Conservation (phyloP, 2,329 filamentous ascomycete species). For the Fonsecaea monophora region DNA sequence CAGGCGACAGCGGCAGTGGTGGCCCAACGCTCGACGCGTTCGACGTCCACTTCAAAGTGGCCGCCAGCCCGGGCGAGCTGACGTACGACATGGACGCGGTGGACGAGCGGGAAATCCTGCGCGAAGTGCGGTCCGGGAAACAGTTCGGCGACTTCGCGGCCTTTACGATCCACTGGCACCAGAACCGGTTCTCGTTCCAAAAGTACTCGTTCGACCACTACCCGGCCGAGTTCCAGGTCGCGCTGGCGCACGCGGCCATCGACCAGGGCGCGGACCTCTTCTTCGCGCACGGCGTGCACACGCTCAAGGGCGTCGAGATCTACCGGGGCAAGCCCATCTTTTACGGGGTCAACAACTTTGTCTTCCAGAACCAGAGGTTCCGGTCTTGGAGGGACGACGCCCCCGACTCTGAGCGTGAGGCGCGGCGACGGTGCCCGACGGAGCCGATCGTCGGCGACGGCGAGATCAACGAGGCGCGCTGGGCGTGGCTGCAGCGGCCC, state of each 20-base stretch:
- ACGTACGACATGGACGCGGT: slow-evolving; percentile 8
- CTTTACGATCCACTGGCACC: slow-evolving; percentile 16
- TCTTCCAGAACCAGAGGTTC: slow-evolving; percentile 15
- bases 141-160: slow-evolving; percentile 14
- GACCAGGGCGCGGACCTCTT: slow-evolving; percentile 13
- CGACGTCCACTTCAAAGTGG: slow-evolving; percentile 12
- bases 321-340: slow-evolving; percentile 14
- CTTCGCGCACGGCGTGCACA: slow-evolving; percentile 18
- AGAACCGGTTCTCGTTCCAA: slow-evolving; percentile 12
- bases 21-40: slow-evolving; percentile 10
- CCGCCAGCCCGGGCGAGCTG: slow-evolving; percentile 3
- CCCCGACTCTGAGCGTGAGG: too few species aligned
- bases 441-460: slow-evolving; percentile 1
- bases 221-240: slow-evolving; percentile 6
- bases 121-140: slow-evolving; percentile 6
- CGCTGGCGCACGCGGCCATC: slow-evolving; percentile 7
- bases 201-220: slow-evolving; percentile 16
- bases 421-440: background rate
- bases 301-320: slow-evolving; percentile 10
- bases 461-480: slow-evolving; percentile 11
- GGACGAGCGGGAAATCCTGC: slow-evolving; percentile 13
- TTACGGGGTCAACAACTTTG: slow-evolving; percentile 12
- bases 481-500: slow-evolving; percentile 14
- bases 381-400: slow-evolving; percentile 14
- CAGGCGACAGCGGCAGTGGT: slow-evolving; percentile 2